Conservation (phyloP, 1,284 basidiomycete species). For the Trametes polyzona region DNA sequence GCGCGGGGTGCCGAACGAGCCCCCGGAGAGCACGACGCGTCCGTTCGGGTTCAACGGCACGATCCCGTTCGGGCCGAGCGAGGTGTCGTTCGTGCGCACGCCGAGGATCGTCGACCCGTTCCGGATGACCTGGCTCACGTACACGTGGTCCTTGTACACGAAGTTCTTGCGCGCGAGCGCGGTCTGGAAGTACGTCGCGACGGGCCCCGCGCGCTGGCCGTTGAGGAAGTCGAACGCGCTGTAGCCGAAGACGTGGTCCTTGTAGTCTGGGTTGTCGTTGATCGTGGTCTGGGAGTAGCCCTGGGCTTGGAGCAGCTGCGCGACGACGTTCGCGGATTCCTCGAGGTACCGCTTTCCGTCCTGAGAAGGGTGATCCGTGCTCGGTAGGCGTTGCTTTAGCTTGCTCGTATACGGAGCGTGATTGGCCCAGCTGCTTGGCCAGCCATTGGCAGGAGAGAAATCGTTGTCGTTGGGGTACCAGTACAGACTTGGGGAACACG, state of each 20-base stretch:
- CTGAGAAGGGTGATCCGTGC: constrained; percentile 61
- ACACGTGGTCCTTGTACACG: constrained; percentile 50
- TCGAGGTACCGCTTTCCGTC: constrained; percentile 65
- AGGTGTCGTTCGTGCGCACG: constrained; percentile 63
- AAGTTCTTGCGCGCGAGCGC: constrained; percentile 59
- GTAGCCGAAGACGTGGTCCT: constrained; percentile 66
- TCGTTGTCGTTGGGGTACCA: constrained; percentile 58
- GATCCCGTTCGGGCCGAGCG: constrained; percentile 55
- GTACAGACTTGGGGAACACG: constrained; percentile 48
- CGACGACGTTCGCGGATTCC: constrained; percentile 49
- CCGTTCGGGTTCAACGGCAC: constrained; percentile 59
- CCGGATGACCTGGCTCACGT: constrained; percentile 58
- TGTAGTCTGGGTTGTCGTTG: constrained; percentile 57
- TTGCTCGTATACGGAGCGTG: constrained; percentile 53
- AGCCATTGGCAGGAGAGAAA: constrained; percentile 55
- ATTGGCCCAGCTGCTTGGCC: constrained; percentile 59
- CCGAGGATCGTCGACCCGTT: constrained; percentile 61
- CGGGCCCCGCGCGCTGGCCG: constrained; percentile 62
- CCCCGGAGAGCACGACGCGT: constrained; percentile 62
- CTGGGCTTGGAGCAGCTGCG: constrained; percentile 47
- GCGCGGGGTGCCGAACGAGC: constrained; percentile 59
- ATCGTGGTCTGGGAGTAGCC: constrained; percentile 58
- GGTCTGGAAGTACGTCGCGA: constrained; percentile 62
- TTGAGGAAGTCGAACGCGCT: constrained; percentile 59
- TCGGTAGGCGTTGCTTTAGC: constrained; percentile 54